phyloP scores from a whole-genome alignment of 1,284 basidiomycete genomes.

The Malassezia pachydermatis region DNA sequence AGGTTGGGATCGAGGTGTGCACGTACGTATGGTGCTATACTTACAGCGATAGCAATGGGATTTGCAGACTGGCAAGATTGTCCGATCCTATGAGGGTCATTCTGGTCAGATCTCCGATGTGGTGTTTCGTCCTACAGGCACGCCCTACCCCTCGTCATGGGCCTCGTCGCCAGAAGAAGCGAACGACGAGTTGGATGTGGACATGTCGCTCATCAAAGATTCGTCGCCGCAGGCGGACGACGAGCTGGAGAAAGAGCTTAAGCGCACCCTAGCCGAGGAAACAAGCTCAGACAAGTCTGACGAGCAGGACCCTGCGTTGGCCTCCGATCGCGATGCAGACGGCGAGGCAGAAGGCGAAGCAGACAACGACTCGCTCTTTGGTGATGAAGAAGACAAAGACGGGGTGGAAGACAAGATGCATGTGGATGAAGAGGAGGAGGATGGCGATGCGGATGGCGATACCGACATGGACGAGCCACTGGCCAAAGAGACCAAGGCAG shows the following conservation, averaged over 20 bases:
- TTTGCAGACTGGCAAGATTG: slow-evolving; percentile 73
- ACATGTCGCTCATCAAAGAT: slow-evolving; percentile 22
- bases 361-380: slow-evolving; percentile 30
- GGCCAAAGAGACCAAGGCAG: not conserved
- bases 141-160: not conserved
- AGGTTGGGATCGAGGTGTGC: slow-evolving; percentile 83
- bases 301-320: slow-evolving; percentile 21
- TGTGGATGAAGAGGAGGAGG: slow-evolving; percentile 19
- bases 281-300: slow-evolving; percentile 13
- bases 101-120: slow-evolving; percentile 76
- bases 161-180: slow-evolving; percentile 15
- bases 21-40: slow-evolving; percentile 55
- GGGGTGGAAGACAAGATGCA: slow-evolving; percentile 19
- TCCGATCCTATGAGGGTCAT: slow-evolving; percentile 70
- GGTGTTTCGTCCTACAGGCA: slow-evolving; percentile 60
- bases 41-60: slow-evolving; percentile 82
- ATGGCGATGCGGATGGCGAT: slow-evolving; percentile 21
- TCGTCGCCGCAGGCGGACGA: slow-evolving; percentile 22
- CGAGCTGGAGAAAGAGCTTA: slow-evolving; percentile 34
- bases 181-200: slow-evolving; percentile 32
- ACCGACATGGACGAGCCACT: slow-evolving; percentile 22
- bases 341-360: slow-evolving; percentile 27
- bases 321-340: slow-evolving; percentile 23
- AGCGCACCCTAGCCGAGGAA: slow-evolving; percentile 21
- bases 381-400: slow-evolving; percentile 16